Evolutionary conservation across 768 basidiomycete genomes (phyloP).

Genomic region (Agrocybe pediades): DNA sequence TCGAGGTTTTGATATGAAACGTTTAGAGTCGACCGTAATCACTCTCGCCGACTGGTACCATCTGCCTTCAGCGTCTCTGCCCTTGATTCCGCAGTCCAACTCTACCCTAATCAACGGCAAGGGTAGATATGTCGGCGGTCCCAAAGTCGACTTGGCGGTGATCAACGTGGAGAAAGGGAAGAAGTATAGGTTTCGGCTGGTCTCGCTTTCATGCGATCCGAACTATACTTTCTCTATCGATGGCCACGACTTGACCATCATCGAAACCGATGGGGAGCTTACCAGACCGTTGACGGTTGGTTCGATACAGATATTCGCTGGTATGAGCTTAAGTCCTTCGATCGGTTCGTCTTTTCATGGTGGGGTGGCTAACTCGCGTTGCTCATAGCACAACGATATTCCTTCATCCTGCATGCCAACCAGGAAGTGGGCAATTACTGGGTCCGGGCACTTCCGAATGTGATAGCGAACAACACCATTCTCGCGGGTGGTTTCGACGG

Average conservation of each 20-base stretch:
- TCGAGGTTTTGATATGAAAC: not conserved
- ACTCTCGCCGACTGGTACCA: conserved; percentile 35
- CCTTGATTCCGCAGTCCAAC: conserved; percentile 24
- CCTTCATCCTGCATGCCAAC: conserved; percentile 42
- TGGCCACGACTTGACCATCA: conserved; percentile 51
- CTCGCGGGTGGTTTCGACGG: conserved; percentile 15
- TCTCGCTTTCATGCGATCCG: conserved; percentile 53
- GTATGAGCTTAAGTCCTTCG: not conserved
- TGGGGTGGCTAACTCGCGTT: not conserved
- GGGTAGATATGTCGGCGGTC: conserved; percentile 48
- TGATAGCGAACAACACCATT: conserved; percentile 5
- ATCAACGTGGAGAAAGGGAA: conserved; percentile 40
- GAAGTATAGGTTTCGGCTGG: conserved; percentile 57
- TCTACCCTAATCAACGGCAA: conserved; percentile 55
- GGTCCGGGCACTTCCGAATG: conserved; percentile 36
- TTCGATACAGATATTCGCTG: conserved; percentile 41
- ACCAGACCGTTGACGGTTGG: conserved; percentile 43
- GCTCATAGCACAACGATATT: conserved; percentile 25
- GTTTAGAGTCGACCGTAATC: conserved; percentile 35
- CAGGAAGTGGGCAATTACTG: conserved; percentile 55
- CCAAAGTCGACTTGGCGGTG: conserved; percentile 39
- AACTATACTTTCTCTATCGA: conserved; percentile 46
- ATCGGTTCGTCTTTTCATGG: not conserved
- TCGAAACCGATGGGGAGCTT: conserved; percentile 52
- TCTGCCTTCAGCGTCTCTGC: conserved; percentile 20